Percentiles rank a stretch among this genome's conserved stretches.
Evolutionary conservation across 1,284 basidiomycete genomes (phyloP).

Genomic region (Rhodotorula sp.): DNA sequence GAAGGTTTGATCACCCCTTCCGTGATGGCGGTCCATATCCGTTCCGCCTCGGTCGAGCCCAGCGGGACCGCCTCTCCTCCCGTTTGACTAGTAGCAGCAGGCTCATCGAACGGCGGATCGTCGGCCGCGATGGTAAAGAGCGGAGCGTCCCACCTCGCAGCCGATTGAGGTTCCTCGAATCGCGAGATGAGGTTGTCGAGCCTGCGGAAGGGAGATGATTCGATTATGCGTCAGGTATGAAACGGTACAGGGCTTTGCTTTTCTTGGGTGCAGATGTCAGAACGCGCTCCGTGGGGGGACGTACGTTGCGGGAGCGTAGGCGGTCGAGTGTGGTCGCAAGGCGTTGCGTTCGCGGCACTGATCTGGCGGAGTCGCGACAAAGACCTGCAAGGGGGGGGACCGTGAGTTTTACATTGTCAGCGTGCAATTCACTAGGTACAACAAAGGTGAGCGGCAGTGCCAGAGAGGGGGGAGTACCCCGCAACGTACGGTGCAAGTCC

Average conservation of each 20-base stretch:
- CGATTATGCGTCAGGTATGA: conserved; percentile 1
- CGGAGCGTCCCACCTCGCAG: conserved; percentile 96
- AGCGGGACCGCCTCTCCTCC: not conserved
- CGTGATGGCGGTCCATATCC: conserved; percentile 78
- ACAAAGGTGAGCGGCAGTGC: no score
- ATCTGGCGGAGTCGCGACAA: conserved; percentile 73
- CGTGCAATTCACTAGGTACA: not conserved
- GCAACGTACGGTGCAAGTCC: conserved; percentile 77
- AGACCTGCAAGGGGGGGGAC: conserved; percentile 24
- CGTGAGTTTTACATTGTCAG: not conserved
- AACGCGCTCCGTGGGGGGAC: conserved; percentile 44
- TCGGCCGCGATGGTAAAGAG: conserved; percentile 79
- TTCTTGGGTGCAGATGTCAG: not conserved
- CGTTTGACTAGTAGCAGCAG: conserved; percentile 52
- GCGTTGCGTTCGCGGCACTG: conserved; percentile 75
- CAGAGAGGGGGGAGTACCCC: no score
- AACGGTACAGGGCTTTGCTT: no score
- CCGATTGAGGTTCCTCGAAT: conserved; percentile 93
- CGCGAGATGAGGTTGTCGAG: conserved; percentile 84
- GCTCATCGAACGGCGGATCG: conserved; percentile 58
- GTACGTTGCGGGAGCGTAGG: conserved; percentile 73
- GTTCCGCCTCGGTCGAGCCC: conserved; percentile 49
- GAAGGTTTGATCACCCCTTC: conserved; percentile 75
- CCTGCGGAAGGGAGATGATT: conserved; percentile 52
- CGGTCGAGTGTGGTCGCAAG: conserved; percentile 54